Evolutionary conservation across 2,329 filamentous ascomycete species (phyloP), one percentile per base, ranked within the genome.

Genomic region (Cercospora sp.): DNA sequence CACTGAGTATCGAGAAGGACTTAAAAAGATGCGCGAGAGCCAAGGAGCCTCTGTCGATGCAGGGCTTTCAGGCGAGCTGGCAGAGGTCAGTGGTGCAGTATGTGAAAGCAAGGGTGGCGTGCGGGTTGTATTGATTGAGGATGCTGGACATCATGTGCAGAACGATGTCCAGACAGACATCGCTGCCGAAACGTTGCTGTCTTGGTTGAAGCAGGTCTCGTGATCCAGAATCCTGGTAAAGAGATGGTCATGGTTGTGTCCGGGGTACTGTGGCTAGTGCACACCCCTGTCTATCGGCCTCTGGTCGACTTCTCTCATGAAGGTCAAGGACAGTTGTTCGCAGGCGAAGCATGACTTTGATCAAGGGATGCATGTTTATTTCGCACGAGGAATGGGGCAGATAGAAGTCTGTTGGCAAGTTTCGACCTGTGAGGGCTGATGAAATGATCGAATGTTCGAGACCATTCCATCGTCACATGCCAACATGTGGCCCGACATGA

Each of bases 101-200:
- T 30, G 36, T 42, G 53, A 60, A 31, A 33, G 62, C 62, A 48
- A 18, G 20, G 31, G 36, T 30, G 57, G 42, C 5, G 61, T 64
- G 74, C 76, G 58, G 75, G 55, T 83, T 58, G 78, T 72, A 16
- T 75, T 82, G 57, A 81, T 86, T 0, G 76, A 79, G 3, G 80
- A 79, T 2, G 78, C 83, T 3, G 85, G 81, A 1, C 84, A 87
- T 73, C 85, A 87, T 75, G 68, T 86, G 55, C 84, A 86, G 73
- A 85, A 87, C 65, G 84, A 87, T 71, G 75, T 81, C 10, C 78
- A 79, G 45, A 86, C 83, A 82, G 76, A 84, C 64, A 73, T 79
- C 2, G 85, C 84, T 0, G 84, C 82, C 0, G 74, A 63, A 36
- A 45, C 51, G 10, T 45, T 66, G 31, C 31, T 48, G 23, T 51